These are phyloP conservation scores for Leptographium lundbergii DNA, from an alignment of 2,329 filamentous ascomycete genomes.

Conservation along the genomic window DNA sequence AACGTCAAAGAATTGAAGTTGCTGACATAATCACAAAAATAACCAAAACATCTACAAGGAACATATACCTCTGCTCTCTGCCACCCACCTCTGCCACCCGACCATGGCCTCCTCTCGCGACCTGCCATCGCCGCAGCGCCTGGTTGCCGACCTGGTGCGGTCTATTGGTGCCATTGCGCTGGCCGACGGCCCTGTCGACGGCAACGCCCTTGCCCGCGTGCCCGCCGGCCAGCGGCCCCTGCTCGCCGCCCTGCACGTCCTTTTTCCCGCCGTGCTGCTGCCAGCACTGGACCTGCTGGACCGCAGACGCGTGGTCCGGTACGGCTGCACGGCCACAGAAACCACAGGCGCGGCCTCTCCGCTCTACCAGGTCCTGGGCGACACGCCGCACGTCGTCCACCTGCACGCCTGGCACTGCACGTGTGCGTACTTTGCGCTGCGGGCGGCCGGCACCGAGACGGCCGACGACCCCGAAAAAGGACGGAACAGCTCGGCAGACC, in stretches of 20 bases:
- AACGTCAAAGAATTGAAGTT: too few relatives aligned
- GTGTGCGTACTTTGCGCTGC: conserved; percentile 72
- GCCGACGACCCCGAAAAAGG: conserved; percentile 4
- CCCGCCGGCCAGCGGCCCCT: conserved; percentile 34
- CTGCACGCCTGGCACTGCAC: conserved; percentile 75
- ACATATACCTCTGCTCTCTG: too few relatives aligned
- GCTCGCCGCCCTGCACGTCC: conserved; percentile 69
- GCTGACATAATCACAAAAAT: too few relatives aligned
- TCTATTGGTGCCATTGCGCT: conserved; percentile 19
- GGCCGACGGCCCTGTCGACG: neutral
- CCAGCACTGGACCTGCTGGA: conserved; percentile 84
- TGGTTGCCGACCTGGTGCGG: conserved; percentile 37
- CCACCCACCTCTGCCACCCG: neutral
- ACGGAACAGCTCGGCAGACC: neutral
- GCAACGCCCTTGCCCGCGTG: conserved; percentile 18
- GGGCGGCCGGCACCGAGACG: neutral
- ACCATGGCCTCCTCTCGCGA: conserved; percentile 3
- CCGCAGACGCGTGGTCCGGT: conserved; percentile 53
- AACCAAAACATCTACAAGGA: too few relatives aligned
- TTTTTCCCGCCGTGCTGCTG: conserved; percentile 71
- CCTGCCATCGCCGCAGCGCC: conserved; percentile 26
- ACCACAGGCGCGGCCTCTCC: neutral
- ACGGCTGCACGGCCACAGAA: neutral
- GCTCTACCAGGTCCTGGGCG: conserved; percentile 15
- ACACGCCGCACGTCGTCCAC: conserved; percentile 53